Conservation (phyloP, 1,139 yeast species). For the Schwanniomyces etchellsii region DNA sequence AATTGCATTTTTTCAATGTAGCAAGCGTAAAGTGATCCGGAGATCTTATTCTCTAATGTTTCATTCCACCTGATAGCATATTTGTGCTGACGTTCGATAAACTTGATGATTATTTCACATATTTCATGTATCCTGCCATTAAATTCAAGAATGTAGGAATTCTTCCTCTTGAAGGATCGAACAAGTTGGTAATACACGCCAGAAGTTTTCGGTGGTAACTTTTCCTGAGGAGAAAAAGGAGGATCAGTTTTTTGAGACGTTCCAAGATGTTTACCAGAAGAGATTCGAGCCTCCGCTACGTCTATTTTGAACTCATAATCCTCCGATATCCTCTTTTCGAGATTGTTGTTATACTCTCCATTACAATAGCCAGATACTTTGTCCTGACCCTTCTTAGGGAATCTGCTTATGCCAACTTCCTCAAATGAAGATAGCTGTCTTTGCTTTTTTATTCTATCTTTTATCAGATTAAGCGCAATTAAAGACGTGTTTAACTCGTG, state of each 20-base stretch:
- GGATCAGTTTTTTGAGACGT: too few relatives aligned
- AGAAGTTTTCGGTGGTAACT: neutral
- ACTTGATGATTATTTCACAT: slow-evolving; percentile 5
- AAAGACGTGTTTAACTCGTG: slow-evolving; percentile 11
- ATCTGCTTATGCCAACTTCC: too few relatives aligned
- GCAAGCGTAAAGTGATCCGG: slow-evolving; percentile 14
- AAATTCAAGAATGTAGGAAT: slow-evolving; percentile 5
- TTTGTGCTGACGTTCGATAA: slow-evolving; percentile 10
- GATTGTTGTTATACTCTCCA: too few relatives aligned
- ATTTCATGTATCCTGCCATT: slow-evolving; percentile 5
- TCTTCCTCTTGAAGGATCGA: slow-evolving; percentile 6
- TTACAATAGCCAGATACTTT: too few relatives aligned
- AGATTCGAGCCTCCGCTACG: too few relatives aligned
- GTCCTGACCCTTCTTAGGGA: too few relatives aligned
- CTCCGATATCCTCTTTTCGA: too few relatives aligned
- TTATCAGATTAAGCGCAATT: slow-evolving; percentile 12
- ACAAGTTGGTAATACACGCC: slow-evolving; percentile 3
- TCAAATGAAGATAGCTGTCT: slow-evolving; percentile 11
- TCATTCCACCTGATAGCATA: slow-evolving; percentile 14
- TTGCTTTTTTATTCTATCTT: slow-evolving; percentile 7
- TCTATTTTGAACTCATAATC: too few relatives aligned
- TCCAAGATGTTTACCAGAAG: too few relatives aligned
- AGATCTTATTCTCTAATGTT: slow-evolving; percentile 10
- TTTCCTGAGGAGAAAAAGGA: neutral
- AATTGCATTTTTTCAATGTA: slow-evolving; percentile 12